phyloP scores from a whole-genome alignment of 2,329 filamentous ascomycete species.

The Xylariaceae sp. region DNA sequence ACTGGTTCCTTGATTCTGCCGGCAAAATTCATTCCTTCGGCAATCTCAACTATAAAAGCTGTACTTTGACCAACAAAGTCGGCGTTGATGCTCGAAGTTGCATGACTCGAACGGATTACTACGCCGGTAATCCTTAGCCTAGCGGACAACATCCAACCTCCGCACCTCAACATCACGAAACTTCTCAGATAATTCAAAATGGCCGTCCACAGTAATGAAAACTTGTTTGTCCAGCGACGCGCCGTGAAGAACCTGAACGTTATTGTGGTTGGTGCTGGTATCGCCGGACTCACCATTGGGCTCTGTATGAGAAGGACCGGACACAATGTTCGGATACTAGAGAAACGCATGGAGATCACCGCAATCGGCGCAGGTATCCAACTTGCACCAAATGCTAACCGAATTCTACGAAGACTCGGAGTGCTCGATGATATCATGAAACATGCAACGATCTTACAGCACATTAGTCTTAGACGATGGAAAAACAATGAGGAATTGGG shows the following conservation, averaged over 20 bases:
- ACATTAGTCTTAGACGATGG: slow-evolving; percentile 27
- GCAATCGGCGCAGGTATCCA: slow-evolving; percentile 39
- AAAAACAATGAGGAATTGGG: slow-evolving; percentile 23
- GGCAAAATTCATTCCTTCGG: too few relatives aligned
- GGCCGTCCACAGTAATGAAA: slow-evolving; percentile 1
- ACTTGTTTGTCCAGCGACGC: slow-evolving; percentile 8
- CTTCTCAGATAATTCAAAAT: neutral
- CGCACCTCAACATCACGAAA: too few relatives aligned
- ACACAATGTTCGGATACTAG: slow-evolving; percentile 26
- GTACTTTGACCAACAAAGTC: too few relatives aligned
- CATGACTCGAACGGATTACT: too few relatives aligned
- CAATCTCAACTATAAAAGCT: too few relatives aligned
- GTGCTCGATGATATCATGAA: slow-evolving; percentile 20
- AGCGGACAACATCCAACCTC: too few relatives aligned
- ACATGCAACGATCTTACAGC: slow-evolving; percentile 20
- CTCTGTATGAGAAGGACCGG: slow-evolving; percentile 31
- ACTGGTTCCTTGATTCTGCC: too few relatives aligned
- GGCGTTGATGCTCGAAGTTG: too few relatives aligned
- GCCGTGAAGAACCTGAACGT: slow-evolving; percentile 16
- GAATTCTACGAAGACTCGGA: slow-evolving; percentile 30
- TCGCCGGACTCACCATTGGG: slow-evolving; percentile 39
- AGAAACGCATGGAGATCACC: slow-evolving; percentile 30
- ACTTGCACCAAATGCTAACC: slow-evolving; percentile 32
- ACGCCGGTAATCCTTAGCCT: too few relatives aligned
- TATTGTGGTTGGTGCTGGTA: slow-evolving; percentile 37